Evolutionary conservation across 2,329 filamentous ascomycete species (phyloP).

Genomic region (Balansia obtecta): DNA sequence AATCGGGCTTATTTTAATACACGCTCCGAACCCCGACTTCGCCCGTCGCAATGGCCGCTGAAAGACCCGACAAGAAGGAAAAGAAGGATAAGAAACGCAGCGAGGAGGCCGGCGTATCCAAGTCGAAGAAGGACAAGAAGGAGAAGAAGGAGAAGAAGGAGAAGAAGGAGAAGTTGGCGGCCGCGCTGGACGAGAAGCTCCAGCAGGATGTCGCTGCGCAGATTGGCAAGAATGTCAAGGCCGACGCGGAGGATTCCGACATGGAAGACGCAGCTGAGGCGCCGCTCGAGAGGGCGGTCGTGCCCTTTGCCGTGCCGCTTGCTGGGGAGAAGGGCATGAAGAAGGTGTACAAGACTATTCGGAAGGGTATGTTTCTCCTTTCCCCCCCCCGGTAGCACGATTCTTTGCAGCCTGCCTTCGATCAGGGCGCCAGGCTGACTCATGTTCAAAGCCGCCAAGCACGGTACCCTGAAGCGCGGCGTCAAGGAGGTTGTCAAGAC

Average conservation of each 20-base stretch:
- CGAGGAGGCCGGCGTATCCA: slow-evolving; percentile 39
- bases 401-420: neutral
- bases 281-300: slow-evolving; percentile 45
- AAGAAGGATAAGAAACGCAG: slow-evolving; percentile 50
- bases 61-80: slow-evolving; percentile 37
- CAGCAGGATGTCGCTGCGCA: slow-evolving; percentile 39
- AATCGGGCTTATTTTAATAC: no score
- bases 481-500: slow-evolving; percentile 99
- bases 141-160: slow-evolving; percentile 52
- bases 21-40: no score
- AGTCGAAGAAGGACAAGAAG: slow-evolving; percentile 44
- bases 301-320: slow-evolving; percentile 73
- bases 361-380: slow-evolving; percentile 33
- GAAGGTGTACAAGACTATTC: slow-evolving; percentile 45
- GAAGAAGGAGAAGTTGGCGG: slow-evolving; percentile 62
- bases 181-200: slow-evolving; percentile 52
- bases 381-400: neutral
- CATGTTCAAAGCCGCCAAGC: slow-evolving; percentile 64
- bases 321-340: slow-evolving; percentile 65
- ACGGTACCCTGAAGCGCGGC: slow-evolving; percentile 90
- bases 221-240: slow-evolving; percentile 20
- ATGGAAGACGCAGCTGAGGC: slow-evolving; percentile 29
- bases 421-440: neutral
- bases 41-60: slow-evolving; percentile 30
- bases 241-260: slow-evolving; percentile 31